Evolutionary conservation across 129 eudicot genomes (phyloP), one percentile per base, ranked within the genome.

Genomic region (Calendula officinalis): DNA sequence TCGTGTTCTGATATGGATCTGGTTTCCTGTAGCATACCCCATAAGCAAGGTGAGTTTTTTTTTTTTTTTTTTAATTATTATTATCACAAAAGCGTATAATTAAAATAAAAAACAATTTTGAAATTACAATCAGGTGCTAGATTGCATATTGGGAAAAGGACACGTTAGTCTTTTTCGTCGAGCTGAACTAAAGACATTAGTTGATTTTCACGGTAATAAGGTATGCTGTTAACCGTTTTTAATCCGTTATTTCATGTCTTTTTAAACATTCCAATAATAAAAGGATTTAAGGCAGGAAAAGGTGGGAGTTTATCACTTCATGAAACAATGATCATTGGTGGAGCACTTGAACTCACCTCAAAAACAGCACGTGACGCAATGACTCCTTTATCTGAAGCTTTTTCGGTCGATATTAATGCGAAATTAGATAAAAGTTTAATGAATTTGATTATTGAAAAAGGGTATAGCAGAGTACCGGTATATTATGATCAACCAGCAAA

Each of bases 391-490:
- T 70, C 86, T 42, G 82, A 86, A 51, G 80, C 70, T 7, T 86
- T 86, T 72, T 65, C 86, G 2, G 64, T 86, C 39, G 86, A 80
- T 67, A 74, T 86, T 72, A 75, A 82, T 34, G 75, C 86, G 10
- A 82, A 74, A 39, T 76, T 86, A 58, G 86, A 86, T 60, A 86
- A 83, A 81, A 55, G 39, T 33, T 60, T 81, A 75, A 82, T 86
- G 85, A 81, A 74, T 69, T n/a, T 68, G 8, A 83, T 90, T 49
- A 66, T 86, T 54, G 95, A 83, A 65, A 85, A 81, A 68, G 94
- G 97, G 7, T 84, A 85, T 67, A 89, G 97, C 77, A 79, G 97
- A 59, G 84, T 90, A 57, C 95, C 95, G 9, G 97, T 90, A 45
- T 86, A 90, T 66, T 79, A 83, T 44, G 97, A 86, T 71, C 85